Conservation (phyloP, 345 rosid genomes). For the Streptanthus diversifolius region DNA sequence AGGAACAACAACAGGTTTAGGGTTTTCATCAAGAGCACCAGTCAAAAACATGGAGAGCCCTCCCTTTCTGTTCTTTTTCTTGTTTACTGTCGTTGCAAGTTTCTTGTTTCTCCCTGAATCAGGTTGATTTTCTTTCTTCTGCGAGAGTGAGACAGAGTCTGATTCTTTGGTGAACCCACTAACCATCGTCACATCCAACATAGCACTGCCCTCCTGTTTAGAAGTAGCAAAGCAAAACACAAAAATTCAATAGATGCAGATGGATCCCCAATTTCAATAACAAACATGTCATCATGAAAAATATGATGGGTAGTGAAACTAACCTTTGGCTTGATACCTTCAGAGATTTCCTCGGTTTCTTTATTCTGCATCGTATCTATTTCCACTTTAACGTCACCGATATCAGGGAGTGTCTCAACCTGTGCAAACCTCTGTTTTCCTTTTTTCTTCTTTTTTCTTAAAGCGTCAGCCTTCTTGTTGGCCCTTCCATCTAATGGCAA, state of each 20-base stretch:
- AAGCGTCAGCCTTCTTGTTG: conserved; percentile 47
- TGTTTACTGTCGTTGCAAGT: conserved; percentile 38
- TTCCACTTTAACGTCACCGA: conserved; percentile 35
- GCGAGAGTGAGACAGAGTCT: conserved; percentile 36
- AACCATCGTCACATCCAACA: conserved; percentile 22
- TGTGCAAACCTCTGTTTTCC: conserved; percentile 50
- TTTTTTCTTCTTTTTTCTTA: conserved; percentile 64
- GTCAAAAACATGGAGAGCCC: conserved; percentile 97
- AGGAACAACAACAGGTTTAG: conserved; percentile 46
- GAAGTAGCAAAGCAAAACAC: conserved; percentile 1
- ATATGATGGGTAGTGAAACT: conserved; percentile 5
- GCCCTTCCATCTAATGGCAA: conserved; percentile 49
- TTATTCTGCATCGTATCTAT: conserved; percentile 33
- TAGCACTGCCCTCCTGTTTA: conserved; percentile 42
- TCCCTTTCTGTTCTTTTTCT: conserved; percentile 88
- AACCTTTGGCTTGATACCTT: conserved; percentile 49
- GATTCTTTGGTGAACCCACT: conserved; percentile 40
- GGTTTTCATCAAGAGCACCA: conserved; percentile 85
- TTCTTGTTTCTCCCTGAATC: conserved; percentile 45
- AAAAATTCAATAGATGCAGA: conserved; percentile 3
- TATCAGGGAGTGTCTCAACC: conserved; percentile 43
- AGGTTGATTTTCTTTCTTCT: conserved; percentile 37
- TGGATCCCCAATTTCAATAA: not conserved
- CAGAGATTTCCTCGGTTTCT: conserved; percentile 36
- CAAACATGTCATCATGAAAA: not conserved